Conservation (phyloP, 2,329 filamentous ascomycete genomes). For the Byssochlamys sp. region DNA sequence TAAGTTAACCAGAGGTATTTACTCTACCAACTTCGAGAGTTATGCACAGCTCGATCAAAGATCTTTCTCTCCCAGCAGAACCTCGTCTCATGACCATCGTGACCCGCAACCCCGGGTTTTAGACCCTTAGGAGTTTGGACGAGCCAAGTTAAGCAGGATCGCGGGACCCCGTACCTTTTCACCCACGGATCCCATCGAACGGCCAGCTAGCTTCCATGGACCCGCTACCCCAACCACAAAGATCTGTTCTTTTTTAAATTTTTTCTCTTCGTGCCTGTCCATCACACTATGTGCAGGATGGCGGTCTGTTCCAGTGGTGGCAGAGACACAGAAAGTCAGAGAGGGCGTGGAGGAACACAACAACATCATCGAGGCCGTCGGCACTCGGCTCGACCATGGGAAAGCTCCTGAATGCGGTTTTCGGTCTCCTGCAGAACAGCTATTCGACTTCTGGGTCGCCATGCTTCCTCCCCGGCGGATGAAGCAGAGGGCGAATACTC, state of each 20-base stretch:
- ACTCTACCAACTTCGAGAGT: not conserved
- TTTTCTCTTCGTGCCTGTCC: too few species aligned
- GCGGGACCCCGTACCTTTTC: not conserved
- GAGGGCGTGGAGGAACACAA: not conserved
- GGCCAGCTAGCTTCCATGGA: not conserved
- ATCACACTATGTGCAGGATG: not conserved
- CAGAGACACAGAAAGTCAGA: not conserved
- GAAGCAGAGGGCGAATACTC: not conserved
- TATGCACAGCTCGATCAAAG: not conserved
- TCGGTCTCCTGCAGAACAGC: not conserved
- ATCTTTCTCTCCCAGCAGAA: not conserved
- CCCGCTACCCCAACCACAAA: not conserved
- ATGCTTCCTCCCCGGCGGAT: not conserved
- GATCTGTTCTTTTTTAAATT: not conserved
- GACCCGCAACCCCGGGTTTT: slow-evolving; percentile 1
- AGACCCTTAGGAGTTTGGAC: not conserved
- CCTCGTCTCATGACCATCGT: not conserved
- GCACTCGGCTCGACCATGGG: not conserved
- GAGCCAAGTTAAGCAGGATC: not conserved
- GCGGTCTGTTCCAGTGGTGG: not conserved
- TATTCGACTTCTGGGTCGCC: not conserved
- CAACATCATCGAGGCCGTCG: not conserved
- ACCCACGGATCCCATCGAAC: not conserved
- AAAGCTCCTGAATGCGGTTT: not conserved
- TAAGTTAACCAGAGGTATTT: not conserved